These are phyloP conservation scores for Medicago ruthenica DNA, from an alignment of 306 rosid species.

Conservation along the genomic window DNA sequence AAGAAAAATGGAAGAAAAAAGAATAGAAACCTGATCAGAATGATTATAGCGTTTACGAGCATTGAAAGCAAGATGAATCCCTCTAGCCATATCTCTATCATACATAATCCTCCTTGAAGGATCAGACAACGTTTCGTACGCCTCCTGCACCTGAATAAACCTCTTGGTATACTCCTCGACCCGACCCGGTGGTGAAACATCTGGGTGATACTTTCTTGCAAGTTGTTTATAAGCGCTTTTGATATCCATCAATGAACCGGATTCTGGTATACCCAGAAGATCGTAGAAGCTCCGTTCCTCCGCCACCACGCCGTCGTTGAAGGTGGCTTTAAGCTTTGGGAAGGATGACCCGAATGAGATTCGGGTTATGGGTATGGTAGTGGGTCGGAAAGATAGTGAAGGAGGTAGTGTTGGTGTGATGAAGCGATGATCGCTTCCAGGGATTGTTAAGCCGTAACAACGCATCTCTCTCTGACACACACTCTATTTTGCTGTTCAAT, in stretches of 20 bases:
- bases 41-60: slow-evolving; percentile 53
- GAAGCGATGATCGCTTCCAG: slow-evolving; percentile 66
- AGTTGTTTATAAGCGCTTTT: slow-evolving; percentile 88
- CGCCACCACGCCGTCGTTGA: slow-evolving; percentile 51
- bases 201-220: slow-evolving; percentile 88
- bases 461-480: slow-evolving; percentile 47
- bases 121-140: slow-evolving; percentile 87
- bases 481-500: not conserved
- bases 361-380: slow-evolving; percentile 38
- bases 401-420: slow-evolving; percentile 42
- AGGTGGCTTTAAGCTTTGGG: slow-evolving; percentile 47
- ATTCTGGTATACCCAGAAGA: slow-evolving; percentile 71
- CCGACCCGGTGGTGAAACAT: slow-evolving; percentile 89
- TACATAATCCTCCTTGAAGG: slow-evolving; percentile 69
- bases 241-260: slow-evolving; percentile 72
- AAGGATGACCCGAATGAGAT: not conserved
- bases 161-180: slow-evolving; percentile 76
- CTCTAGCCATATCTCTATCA: slow-evolving; percentile 75
- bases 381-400: slow-evolving; percentile 8
- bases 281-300: slow-evolving; percentile 66
- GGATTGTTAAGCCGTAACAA: slow-evolving; percentile 49
- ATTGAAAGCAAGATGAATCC: slow-evolving; percentile 74
- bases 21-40: slow-evolving; percentile 54
- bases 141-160: slow-evolving; percentile 86
- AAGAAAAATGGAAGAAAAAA: too few species aligned